These are phyloP conservation scores for Auriscalpium microsporum DNA, from an alignment of 768 basidiomycete genomes.

Conservation along the genomic window DNA sequence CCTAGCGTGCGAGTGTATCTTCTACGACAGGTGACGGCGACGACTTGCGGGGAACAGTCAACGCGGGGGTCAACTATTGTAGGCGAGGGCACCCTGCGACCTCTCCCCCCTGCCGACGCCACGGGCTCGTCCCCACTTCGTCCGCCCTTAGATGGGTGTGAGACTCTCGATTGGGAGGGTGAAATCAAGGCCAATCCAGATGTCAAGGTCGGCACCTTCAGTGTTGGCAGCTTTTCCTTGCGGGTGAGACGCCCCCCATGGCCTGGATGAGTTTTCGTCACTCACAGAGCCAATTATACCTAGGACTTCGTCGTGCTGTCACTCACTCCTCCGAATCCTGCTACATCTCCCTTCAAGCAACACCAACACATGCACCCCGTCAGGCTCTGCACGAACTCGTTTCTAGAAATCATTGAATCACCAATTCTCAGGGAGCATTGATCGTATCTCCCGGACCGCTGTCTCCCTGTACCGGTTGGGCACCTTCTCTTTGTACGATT, in stretches of 20 bases:
- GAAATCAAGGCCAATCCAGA: constrained; percentile 33
- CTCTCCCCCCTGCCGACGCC: constrained; percentile 32
- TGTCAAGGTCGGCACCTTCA: constrained; percentile 38
- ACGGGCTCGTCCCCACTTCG: constrained; percentile 15
- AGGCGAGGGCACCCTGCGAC: constrained; percentile 41
- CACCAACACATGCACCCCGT: constrained; percentile 42
- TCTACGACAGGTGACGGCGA: constrained; percentile 39
- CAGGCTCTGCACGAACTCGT: constrained; percentile 50
- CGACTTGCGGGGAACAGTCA: constrained; percentile 27
- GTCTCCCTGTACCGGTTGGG: too few species aligned
- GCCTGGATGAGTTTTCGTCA: not conserved
- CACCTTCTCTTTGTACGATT: too few species aligned
- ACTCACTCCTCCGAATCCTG: constrained; percentile 31
- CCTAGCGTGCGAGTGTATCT: constrained; percentile 40
- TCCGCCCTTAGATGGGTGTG: constrained; percentile 20
- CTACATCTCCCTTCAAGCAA: constrained; percentile 28
- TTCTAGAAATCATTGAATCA: not conserved
- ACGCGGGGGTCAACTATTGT: constrained; percentile 31
- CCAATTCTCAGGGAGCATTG: too few species aligned
- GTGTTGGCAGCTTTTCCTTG: constrained; percentile 35
- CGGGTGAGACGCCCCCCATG: constrained; percentile 31
- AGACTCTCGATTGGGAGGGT: constrained; percentile 56
- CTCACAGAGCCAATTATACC: too few species aligned
- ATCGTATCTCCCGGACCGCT: too few species aligned
- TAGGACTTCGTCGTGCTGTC: constrained; percentile 53